Percentiles rank a stretch among this genome's conserved stretches.
Evolutionary conservation across 2,329 filamentous ascomycete genomes (phyloP).

Genomic region (Diplodia scrobiculata): DNA sequence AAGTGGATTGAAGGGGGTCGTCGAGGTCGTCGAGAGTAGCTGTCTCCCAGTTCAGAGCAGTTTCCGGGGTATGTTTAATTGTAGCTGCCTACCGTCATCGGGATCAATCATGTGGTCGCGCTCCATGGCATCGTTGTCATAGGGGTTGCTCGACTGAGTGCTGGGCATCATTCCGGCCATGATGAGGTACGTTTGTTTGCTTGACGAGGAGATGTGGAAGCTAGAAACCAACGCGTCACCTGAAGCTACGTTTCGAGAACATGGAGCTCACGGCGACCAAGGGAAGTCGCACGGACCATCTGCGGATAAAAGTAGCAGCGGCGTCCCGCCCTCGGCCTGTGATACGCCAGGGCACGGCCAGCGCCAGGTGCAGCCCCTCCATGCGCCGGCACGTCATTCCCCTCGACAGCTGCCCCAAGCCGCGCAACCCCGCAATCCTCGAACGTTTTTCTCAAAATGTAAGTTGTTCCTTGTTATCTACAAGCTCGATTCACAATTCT

Average conservation of each 20-base stretch:
- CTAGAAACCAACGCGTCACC: constrained; percentile 21
- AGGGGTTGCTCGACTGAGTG: constrained; percentile 43
- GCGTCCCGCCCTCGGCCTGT: not conserved
- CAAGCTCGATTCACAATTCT: not conserved
- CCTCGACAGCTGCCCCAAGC: not conserved
- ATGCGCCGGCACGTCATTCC: constrained; percentile 19
- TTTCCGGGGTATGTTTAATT: constrained; percentile 28
- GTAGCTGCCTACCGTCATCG: constrained; percentile 51
- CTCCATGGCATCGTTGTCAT: constrained; percentile 52
- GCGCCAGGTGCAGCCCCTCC: constrained; percentile 12
- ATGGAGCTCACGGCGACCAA: constrained; percentile 12
- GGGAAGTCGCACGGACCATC: not conserved
- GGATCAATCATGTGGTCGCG: constrained; percentile 55
- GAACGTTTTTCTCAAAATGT: not conserved
- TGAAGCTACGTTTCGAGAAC: constrained; percentile 26
- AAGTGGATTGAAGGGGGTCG: constrained; percentile 71
- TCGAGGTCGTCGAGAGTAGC: constrained; percentile 91
- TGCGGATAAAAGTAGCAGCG: not conserved
- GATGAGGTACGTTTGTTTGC: constrained; percentile 13
- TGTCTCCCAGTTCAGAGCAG: constrained; percentile 41
- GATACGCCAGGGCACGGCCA: not conserved
- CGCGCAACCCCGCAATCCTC: constrained; percentile 12
- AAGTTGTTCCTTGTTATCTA: not conserved
- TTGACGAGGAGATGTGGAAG: not conserved
- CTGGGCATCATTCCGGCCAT: constrained; percentile 54